Percentiles rank a stretch among this genome's conserved stretches.
Evolutionary conservation across 2,329 filamentous ascomycete species (phyloP).

Genomic region (Microsporum canis): DNA sequence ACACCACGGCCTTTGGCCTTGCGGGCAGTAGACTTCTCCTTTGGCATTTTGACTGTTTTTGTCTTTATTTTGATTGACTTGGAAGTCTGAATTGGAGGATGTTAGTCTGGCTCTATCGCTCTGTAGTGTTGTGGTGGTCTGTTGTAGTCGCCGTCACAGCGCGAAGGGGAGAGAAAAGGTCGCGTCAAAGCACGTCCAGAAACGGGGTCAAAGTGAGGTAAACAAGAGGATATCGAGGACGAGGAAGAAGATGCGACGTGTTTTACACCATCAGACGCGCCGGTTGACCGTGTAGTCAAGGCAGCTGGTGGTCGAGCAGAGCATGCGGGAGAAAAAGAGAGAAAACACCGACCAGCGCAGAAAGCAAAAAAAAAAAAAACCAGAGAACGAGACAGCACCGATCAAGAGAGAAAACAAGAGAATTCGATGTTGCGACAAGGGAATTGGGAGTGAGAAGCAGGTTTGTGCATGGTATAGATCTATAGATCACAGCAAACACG

Average conservation of each 20-base stretch:
- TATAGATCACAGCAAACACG: not conserved
- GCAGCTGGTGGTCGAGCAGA: not conserved
- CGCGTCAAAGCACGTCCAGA: not conserved
- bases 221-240: not conserved
- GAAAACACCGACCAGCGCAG: not conserved
- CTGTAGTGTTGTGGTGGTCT: too few relatives aligned
- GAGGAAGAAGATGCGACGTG: not conserved
- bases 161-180: not conserved
- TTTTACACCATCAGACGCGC: not conserved
- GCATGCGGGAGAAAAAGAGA: not conserved
- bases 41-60: conserved; percentile 48
- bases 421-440: not conserved
- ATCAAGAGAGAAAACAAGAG: not conserved
- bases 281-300: not conserved
- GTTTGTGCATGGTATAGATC: not conserved
- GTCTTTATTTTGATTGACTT: not conserved
- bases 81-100: conserved; percentile 6
- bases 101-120: not conserved
- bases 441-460: not conserved
- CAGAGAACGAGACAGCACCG: not conserved
- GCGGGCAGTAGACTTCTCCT: conserved; percentile 52
- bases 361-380: not conserved
- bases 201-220: not conserved
- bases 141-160: too few relatives aligned
- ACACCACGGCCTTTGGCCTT: conserved; percentile 48